Base-by-base conservation (phyloP, 2,329 filamentous ascomycete genomes). In the Aspergillus uvarum region DNA sequence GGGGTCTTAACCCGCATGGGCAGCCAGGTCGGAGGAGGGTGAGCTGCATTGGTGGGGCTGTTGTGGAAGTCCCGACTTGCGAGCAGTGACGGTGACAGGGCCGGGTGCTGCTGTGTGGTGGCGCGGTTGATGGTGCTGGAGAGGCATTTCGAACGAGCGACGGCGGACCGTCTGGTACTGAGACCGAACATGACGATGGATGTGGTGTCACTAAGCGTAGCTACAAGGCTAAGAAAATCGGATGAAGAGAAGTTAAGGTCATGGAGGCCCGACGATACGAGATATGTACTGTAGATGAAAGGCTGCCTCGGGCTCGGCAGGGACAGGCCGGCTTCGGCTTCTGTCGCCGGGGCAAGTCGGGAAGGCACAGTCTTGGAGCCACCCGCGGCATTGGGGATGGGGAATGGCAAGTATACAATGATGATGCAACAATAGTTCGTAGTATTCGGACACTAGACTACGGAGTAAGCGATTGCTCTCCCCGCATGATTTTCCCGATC, bases 1-100 rank as follows among this genome's bases (percentile, higher is more conserved):
- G 88, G 87, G n/a, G 82, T 87, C 61, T 84, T 84, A 7, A 87
- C 83, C 49, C 85, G 79, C 76, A 84, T 83, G 19, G 82, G 81
- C 52, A 84, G 85, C 76, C 76, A 78, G 16, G 71, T 74, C 7
- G 74, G 73, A 26, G 68, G 68, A 26, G 68, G 68, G 47, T 65
- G 71, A 5, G 63, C 72, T 12, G 65, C 67, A 51, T 67, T 68
- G 22, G 58, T 54, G 14, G 63, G 64, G 31, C 69, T 73, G 32
- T 66, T 62, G 55, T 75, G 72, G 47, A 77, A 73, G 14, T 70
- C 52, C 42, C 67, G 64, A 7, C 11, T 38, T 24, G 59, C 51
- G 29, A 60, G 59, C 12, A 60, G 52, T 11, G 57, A 59, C n/a
- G 56, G 26, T 8, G 26, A 29, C 26, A 29, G 26, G 42, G 29